A percentile compares a stretch with the other conserved stretches of the same genome.
Evolutionary conservation across 148 eudicot genomes (phyloP).

Genomic region (Arbutus unedo): DNA sequence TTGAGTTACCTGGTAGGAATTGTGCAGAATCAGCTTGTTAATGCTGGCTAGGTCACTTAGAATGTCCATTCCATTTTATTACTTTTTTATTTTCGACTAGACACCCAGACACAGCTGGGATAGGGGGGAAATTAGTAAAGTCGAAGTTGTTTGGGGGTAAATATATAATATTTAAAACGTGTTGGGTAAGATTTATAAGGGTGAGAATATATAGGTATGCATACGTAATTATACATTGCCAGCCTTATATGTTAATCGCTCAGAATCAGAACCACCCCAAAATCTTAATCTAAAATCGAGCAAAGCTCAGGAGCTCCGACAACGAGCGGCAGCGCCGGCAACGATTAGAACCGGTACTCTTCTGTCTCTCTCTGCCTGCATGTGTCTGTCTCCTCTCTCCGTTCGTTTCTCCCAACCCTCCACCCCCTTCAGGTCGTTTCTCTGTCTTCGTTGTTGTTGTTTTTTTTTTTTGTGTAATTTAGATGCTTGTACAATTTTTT

Average conservation of each 20-base stretch:
- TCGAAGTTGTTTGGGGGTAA: background rate
- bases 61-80: too few relatives aligned
- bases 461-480: background rate
- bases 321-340: background rate
- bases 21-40: too few relatives aligned
- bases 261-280: background rate
- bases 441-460: background rate
- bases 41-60: too few relatives aligned
- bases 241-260: background rate
- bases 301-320: background rate
- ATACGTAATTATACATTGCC: background rate
- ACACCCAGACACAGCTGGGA: too few relatives aligned
- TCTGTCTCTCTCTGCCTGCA: too few relatives aligned
- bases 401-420: too few relatives aligned
- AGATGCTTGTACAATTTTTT: background rate
- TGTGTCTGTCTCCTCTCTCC: background rate
- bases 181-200: background rate
- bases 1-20: too few relatives aligned
- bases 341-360: too few relatives aligned
- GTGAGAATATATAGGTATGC: background rate
- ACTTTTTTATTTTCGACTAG: too few relatives aligned
- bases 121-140: too few relatives aligned
- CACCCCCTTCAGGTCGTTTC: background rate
- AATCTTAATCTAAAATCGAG: background rate
- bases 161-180: background rate